phyloP scores from a whole-genome alignment of 2,329 filamentous ascomycete species.

The Penicillium rolfsii region DNA sequence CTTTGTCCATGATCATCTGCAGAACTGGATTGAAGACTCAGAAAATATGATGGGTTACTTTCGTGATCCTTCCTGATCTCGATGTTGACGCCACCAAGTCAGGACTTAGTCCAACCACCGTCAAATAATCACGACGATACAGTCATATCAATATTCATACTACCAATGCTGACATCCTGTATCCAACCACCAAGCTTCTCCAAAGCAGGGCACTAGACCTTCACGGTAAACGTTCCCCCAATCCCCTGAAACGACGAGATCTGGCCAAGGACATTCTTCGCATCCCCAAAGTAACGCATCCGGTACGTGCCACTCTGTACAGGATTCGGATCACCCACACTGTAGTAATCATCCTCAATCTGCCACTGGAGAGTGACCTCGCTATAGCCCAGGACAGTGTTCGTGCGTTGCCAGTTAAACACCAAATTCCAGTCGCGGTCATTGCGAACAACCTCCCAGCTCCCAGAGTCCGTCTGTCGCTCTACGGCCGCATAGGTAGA shows the following conservation, averaged over 20 bases:
- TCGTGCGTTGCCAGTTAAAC: conserved; percentile 77
- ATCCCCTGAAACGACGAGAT: conserved; percentile 72
- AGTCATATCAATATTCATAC: not conserved
- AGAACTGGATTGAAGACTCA: not conserved
- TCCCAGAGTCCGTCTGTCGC: conserved; percentile 47
- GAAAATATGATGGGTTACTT: not conserved
- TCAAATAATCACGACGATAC: not conserved
- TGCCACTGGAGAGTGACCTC: conserved; percentile 82
- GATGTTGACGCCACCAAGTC: conserved; percentile 2
- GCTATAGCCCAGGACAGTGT: conserved; percentile 70
- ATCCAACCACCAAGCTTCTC: not conserved
- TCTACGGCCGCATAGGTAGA: conserved; percentile 76
- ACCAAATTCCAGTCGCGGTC: conserved; percentile 84
- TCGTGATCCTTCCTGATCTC: conserved; percentile 4
- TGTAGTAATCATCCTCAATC: conserved; percentile 61
- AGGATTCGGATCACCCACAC: conserved; percentile 38
- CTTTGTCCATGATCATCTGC: not conserved
- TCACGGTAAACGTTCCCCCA: conserved; percentile 54
- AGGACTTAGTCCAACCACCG: not conserved
- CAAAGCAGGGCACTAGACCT: conserved; percentile 11
- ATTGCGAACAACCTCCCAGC: conserved; percentile 69
- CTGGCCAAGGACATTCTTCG: conserved; percentile 65
- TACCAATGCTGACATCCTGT: not conserved
- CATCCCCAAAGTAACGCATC: conserved; percentile 81
- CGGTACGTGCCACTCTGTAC: conserved; percentile 68